Conservation (phyloP, 371 early-diverging fungal species). For the Haplosporangium sp. region DNA sequence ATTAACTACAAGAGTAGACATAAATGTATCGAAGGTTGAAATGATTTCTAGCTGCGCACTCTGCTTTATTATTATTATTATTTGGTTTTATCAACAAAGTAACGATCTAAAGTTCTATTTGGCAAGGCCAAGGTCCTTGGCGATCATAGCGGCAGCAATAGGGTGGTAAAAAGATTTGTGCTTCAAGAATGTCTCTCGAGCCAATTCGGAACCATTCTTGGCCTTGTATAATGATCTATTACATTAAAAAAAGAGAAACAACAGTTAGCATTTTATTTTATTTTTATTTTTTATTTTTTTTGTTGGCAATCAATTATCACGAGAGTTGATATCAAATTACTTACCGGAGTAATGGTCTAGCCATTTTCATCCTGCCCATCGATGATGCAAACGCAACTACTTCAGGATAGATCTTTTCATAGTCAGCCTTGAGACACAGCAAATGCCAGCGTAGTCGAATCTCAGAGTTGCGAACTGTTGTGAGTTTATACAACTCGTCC, state of each 20-base stretch:
- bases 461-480: constrained; percentile 84
- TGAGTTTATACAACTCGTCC: constrained; percentile 81
- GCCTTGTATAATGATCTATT: constrained; percentile 66
- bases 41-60: no score
- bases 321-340: no score
- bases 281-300: no score
- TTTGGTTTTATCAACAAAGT: no score
- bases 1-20: no score
- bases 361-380: constrained; percentile 94
- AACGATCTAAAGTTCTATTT: constrained; percentile 5
- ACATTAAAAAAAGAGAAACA: not conserved
- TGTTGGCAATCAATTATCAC: no score
- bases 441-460: constrained; percentile 90
- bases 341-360: no score
- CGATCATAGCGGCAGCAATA: constrained; percentile 86
- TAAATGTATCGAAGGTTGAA: no score
- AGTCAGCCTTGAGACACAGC: constrained; percentile 82
- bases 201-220: constrained; percentile 78
- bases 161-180: constrained; percentile 94
- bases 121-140: constrained; percentile 62
- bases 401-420: constrained; percentile 81
- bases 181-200: constrained; percentile 82
- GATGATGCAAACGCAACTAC: constrained; percentile 86
- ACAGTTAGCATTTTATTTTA: constrained; percentile 1
- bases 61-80: no score